Conservation (phyloP, 495 filamentous ascomycete species). For the Tuber brumale region DNA sequence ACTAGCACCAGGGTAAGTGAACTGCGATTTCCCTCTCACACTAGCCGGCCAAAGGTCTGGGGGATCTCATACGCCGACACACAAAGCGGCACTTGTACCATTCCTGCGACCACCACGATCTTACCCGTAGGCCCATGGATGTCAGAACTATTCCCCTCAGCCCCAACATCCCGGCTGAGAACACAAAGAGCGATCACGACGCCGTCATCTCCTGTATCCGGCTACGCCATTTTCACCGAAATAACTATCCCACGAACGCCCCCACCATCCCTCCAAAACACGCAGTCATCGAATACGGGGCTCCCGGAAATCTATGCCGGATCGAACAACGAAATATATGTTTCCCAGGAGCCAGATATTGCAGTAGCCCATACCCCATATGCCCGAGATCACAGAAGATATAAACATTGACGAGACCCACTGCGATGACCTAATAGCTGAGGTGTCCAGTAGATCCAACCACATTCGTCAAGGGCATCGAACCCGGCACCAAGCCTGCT, state of each 20-base stretch:
- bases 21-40: conserved; percentile 24
- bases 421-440: too few species aligned
- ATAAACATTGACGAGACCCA: too few species aligned
- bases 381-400: too few species aligned
- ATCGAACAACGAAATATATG: conserved; percentile 82
- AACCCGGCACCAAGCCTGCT: conserved; percentile 81
- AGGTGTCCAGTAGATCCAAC: too few species aligned
- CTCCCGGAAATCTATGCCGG: conserved; percentile 91
- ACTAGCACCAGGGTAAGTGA: conserved; percentile 28
- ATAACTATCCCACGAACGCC: too few species aligned
- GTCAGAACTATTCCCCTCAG: conserved; percentile 59
- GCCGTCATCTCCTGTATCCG: too few species aligned
- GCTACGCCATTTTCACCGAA: too few species aligned
- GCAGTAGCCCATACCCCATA: too few species aligned
- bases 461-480: conserved; percentile 75
- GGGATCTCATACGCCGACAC: conserved; percentile 71
- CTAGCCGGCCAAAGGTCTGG: conserved; percentile 47
- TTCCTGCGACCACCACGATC: too few species aligned
- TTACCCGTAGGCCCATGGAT: conserved; percentile 92
- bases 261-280: conserved; percentile 36
- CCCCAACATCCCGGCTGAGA: too few species aligned
- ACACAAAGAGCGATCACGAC: too few species aligned
- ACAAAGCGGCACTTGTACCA: conserved; percentile 52
- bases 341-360: conserved; percentile 86
- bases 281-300: too few species aligned